Evolutionary conservation across 2,329 filamentous ascomycete species (phyloP).

Genomic region (Chaetomiaceae sp.): DNA sequence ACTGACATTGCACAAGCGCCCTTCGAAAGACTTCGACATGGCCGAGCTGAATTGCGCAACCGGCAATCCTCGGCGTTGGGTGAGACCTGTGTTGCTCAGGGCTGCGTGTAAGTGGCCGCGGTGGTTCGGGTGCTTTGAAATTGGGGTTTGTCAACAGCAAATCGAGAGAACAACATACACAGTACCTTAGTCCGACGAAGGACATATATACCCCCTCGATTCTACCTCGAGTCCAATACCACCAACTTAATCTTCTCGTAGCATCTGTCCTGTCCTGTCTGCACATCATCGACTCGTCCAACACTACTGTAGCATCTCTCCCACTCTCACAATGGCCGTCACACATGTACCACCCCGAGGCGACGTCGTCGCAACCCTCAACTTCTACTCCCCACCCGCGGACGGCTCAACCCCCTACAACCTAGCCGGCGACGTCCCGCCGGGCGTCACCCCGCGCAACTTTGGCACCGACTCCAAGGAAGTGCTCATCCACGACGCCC

Average conservation of each 20-base stretch:
- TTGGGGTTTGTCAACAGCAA: background rate
- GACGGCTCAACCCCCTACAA: slow-evolving; percentile 60
- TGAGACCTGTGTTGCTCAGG: background rate
- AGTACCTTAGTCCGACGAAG: too few species aligned
- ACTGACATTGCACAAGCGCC: background rate
- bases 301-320: background rate
- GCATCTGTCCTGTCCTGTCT: too few species aligned
- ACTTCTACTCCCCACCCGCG: slow-evolving; percentile 60
- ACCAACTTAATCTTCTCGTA: background rate
- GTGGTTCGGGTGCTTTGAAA: slow-evolving; percentile 7
- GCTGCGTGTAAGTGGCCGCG: background rate
- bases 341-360: slow-evolving; percentile 48
- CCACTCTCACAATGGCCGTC: slow-evolving; percentile 35
- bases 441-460: slow-evolving; percentile 62
- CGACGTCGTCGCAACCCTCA: slow-evolving; percentile 56
- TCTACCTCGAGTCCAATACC: background rate
- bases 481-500: slow-evolving; percentile 66
- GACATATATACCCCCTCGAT: background rate
- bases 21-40: slow-evolving; percentile 3
- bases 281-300: too few species aligned
- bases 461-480: slow-evolving; percentile 47
- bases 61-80: background rate
- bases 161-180: background rate
- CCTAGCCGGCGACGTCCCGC: slow-evolving; percentile 61
- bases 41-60: slow-evolving; percentile 13